phyloP scores from a whole-genome alignment of 2,329 filamentous ascomycete genomes.

The Alternaria triticimaculans region DNA sequence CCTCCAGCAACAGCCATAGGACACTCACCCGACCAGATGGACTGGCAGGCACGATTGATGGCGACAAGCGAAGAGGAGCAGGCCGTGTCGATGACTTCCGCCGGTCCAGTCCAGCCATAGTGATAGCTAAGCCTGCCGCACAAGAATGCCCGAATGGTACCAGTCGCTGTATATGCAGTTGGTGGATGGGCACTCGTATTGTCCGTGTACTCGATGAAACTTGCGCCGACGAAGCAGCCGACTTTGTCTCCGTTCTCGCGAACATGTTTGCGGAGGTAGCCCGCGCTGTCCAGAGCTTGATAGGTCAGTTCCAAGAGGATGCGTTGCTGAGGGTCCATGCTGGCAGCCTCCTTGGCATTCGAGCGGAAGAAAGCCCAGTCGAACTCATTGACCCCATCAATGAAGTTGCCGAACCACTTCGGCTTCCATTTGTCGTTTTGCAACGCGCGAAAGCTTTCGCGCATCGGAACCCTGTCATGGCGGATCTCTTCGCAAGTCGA shows the following conservation, averaged over 20 bases:
- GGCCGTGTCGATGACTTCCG: slow-evolving; percentile 44
- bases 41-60: slow-evolving; percentile 37
- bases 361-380: slow-evolving; percentile 42
- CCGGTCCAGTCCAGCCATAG: slow-evolving; percentile 36
- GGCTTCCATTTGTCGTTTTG: slow-evolving; percentile 15
- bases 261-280: slow-evolving; percentile 20
- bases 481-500: slow-evolving; percentile 13
- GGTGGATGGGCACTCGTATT: slow-evolving; percentile 20
- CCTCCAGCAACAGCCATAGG: slow-evolving; percentile 47
- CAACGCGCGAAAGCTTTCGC: slow-evolving; percentile 11
- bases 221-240: slow-evolving; percentile 44
- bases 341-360: slow-evolving; percentile 25
- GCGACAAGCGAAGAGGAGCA: slow-evolving; percentile 44
- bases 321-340: slow-evolving; percentile 39
- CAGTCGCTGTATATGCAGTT: slow-evolving; percentile 25
- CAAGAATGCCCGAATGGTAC: slow-evolving; percentile 31
- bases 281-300: slow-evolving; percentile 48
- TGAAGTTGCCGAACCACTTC: slow-evolving; percentile 26
- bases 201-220: slow-evolving; percentile 40
- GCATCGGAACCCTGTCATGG: slow-evolving; percentile 6
- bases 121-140: slow-evolving; percentile 32
- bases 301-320: slow-evolving; percentile 34
- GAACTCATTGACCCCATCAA: slow-evolving; percentile 37
- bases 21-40: slow-evolving; percentile 38
- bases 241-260: slow-evolving; percentile 22